Evolutionary conservation across 78 protist genomes (phyloP), one percentile per base, ranked within the genome.

Genomic region (Corallochytrium limacisporum): DNA sequence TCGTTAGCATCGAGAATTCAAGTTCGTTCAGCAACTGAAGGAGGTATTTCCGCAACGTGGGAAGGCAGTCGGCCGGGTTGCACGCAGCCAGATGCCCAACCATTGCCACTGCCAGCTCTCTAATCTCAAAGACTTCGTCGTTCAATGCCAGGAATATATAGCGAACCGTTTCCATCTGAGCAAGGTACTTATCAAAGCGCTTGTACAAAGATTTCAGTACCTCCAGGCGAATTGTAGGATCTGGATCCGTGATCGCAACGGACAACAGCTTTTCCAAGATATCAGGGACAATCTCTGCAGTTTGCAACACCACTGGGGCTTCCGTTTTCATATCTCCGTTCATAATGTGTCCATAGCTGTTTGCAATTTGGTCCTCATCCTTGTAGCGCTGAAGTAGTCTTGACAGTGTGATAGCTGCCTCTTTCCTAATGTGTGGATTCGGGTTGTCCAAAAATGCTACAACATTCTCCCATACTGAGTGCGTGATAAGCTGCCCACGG

Each of bases 31-130:
- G 78, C 4, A 95, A 70, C 51, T 87, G 93, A 26, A 91, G 62
- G 28, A 95, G 77, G 2, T 83, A 75, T 79, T 86, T 82, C 40
- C 99, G 62, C 24, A 93, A 70, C 18, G 91, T 32, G 6, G 99
- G 98, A 82, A 91, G 38, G 26, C 88, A 92, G 42, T 80, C 61
- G 36, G 95, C 92, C 3, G 99, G 99, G 60, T 93, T 95, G 39
- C 75, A 55, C n/a, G 13, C 18, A 20, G 95, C 56, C 4, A 95
- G 77, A 3, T 97, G 79, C 18, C 97, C 94, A 9, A 90, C 53
- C 0, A 91, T 57, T 16, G 43, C 61, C 20, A 87, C 88, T 53
- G 12, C 59, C 20, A 88, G 39, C 43, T 70, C 89, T 8, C 94
- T 55, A 28, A 88, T 83, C 33, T 65, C 84, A 60, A 82, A 81